Evolutionary conservation across 2,329 filamentous ascomycete species (phyloP), one percentile per base, ranked within the genome.

Genomic region (Trichoderma koningii): DNA sequence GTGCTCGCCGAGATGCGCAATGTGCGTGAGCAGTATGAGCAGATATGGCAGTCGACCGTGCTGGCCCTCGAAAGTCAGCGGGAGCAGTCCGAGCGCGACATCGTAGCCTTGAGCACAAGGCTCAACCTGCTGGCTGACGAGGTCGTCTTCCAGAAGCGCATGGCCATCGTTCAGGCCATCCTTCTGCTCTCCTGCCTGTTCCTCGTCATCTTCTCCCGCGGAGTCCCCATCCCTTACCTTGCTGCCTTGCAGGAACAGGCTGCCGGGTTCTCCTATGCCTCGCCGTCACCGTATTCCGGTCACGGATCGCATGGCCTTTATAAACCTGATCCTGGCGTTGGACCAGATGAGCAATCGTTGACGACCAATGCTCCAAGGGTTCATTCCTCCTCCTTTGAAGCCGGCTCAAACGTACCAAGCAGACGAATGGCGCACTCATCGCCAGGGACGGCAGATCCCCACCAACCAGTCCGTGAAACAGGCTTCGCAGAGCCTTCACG

Each of bases 11-110:
- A 99, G 75, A 81, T 97, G 42, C 87, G 87, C 67, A 87, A 84
- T 56, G 89, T 95, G 68, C 86, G 92, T 60, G 87, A 89, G 66
- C 91, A 97, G 75, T 98, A 98, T 76, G 94, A 98, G 73, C 92
- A 97, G 73, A 88, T 98, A 14, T 98, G 94, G 93, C 93, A 97
- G 76, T 94, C 91, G 21, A 97, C 96, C 12, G 89, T 97, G 23
- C 89, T 97, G 63, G 93, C 96, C 34, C 85, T 98, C 15, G 93
- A 97, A 74, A 89, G 88, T 48, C 94, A 97, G 75, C 88, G 92
- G 48, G 90, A 96, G 73, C 89, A 92, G 70, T 91, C 91, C 17
- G 87, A 93, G 72, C 85, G 87, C 63, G 93, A 98, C 73, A 89
- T 96, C 66, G 83, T 93, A 48, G 93, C 93, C 3, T 83, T 98